Base-by-base conservation (phyloP, 352 stramenopile species). In the Globisporangium emineosum region DNA sequence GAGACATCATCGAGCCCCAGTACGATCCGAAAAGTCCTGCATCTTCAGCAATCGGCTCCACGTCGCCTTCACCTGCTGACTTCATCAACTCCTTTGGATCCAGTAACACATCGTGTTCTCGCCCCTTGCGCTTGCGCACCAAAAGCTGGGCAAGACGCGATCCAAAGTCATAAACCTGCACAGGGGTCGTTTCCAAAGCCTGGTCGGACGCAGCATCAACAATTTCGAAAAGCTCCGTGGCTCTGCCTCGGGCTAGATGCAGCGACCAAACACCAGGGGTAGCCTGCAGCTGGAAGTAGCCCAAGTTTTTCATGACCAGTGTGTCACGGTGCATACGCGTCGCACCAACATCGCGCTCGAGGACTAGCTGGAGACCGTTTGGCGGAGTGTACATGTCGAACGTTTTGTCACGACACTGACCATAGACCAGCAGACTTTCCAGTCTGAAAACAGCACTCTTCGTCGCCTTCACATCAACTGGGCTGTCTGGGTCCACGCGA, bases 281-380 rank as follows among this genome's bases (percentile, higher is more conserved):
- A 0, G 96, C 96, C 62, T 98, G 93, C 13, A 99, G 81, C 71
- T 99, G 98, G 78, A 98, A 99, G 83, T 99, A 99, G 15, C 97
- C 98, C 32, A 98, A 75, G 75, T 99, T 99, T 67, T 98, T 97
- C 98, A 99, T 99, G 19, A 99, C 98, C 4, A 99, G 68, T 15
- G 98, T 99, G 68, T 99, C 98, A 25, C 86, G 88, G 53, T 93
- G 78, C 40, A 91, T 59, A 25, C 73, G 71, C 29, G 72, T 61
- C 52, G 60, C 72, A 10, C 78, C 83, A 25, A 90, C 70, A n/a
- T 89, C 76, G 23, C 84, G 87, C 49, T 94, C 76, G 51, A 98
- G 77, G 29, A 96, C 75, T 23, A 98, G 66, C 69, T 98, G 94
- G 12, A 98, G 77, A 0, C 95, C 94, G 52, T 97, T 94, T 0